phyloP scores from a whole-genome alignment of 75 land plant species.

The Sequoia sempervirens region DNA sequence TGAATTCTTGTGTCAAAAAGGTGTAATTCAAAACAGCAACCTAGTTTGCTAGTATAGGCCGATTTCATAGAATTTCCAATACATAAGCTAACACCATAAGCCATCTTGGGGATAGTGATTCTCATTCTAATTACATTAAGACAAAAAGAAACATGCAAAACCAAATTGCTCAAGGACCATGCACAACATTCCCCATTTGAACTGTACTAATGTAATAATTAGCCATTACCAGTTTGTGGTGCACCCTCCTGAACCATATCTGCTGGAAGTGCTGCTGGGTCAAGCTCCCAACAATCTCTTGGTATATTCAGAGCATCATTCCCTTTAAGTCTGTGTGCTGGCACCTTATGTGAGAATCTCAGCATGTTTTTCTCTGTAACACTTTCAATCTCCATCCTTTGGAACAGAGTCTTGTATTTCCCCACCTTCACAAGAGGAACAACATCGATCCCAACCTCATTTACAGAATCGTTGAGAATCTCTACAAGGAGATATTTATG shows the following conservation, averaged over 20 bases:
- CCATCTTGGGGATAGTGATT: not conserved
- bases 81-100: not conserved
- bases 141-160: not conserved
- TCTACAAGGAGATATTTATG: slow-evolving; percentile 76
- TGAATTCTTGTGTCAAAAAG: too few species aligned
- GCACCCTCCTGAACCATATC: slow-evolving; percentile 31
- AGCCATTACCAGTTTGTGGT: not conserved
- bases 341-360: slow-evolving; percentile 69
- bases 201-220: not conserved
- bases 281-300: slow-evolving; percentile 59
- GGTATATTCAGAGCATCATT: slow-evolving; percentile 44
- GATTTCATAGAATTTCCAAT: not conserved
- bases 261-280: slow-evolving; percentile 63
- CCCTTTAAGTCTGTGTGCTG: slow-evolving; percentile 58
- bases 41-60: not conserved
- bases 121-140: not conserved
- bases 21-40: not conserved
- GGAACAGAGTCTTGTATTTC: slow-evolving; percentile 61
- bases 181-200: not conserved
- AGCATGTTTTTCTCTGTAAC: slow-evolving; percentile 50
- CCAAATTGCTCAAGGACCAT: not conserved
- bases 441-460: slow-evolving; percentile 42
- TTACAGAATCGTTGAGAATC: slow-evolving; percentile 44
- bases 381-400: slow-evolving; percentile 19
- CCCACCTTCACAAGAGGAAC: slow-evolving; percentile 54